Base-by-base conservation (phyloP, 352 stramenopile genomes). In the Phytophthora melonis region DNA sequence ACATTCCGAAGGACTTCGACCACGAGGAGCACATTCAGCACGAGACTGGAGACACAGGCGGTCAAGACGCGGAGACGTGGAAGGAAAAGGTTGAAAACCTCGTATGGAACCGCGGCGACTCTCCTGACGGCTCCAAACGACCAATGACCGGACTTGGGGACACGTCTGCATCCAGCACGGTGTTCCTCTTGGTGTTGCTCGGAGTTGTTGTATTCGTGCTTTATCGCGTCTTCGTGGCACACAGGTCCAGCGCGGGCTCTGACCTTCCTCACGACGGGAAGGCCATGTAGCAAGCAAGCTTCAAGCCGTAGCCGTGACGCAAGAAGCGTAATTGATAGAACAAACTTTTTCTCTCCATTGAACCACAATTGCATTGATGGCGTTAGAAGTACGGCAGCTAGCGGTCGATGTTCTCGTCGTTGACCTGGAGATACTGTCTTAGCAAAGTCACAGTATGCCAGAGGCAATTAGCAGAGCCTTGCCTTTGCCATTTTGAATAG, bases 1-100 rank as follows among this genome's bases (percentile, higher is more conserved):
- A 96, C 70, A 83, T 96, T 13, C 89, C 87, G 5, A 89, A 88
- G 50, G 84, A 93, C 66, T 61, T 81, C 50, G 76, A 81, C 3
- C 66, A 72, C 23, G 75, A 82, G 43, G 73, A 82, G 61, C 54
- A 75, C 6, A 23, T 72, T 18, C 68, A 78, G 39, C 64, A 68
- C 39, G 70, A 64, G 47, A 68, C 63, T n/a, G 74, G 65, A 45
- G 78, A 79, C 13, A 61, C 71, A 3, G 62, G 78, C 47, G 63
- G 67, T 1, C 78, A 71, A 3, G 73, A 78, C 11, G 77, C 72
- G 41, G 82, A 90, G 66, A 84, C 82, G 41, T 92, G 83, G 87
- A 90, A 89, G 73, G 77, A 90, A 64, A 87, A 80, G 45, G 74
- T 90, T 16, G 80, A 82, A 41, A 69, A 87, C 45, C 58, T 93